Evolutionary conservation across 2,329 filamentous ascomycete genomes (phyloP).

Genomic region (Raffaelea albimanens): DNA sequence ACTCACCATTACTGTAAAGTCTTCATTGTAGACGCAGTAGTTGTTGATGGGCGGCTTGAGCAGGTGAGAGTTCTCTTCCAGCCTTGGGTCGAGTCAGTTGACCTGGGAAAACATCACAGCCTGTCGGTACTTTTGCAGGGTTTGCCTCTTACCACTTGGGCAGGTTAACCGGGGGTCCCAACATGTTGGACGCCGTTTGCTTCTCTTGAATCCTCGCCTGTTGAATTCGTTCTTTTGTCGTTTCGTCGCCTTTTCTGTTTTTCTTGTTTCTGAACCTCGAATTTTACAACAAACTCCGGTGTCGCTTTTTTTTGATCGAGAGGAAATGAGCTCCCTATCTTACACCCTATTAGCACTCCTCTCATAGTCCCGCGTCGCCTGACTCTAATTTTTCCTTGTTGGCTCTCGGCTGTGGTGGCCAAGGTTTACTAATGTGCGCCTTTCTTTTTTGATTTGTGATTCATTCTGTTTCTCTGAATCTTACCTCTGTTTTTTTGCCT

Average conservation of each 20-base stretch:
- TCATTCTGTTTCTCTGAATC: no score
- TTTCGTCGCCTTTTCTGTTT: not conserved
- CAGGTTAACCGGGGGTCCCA: slow-evolving; percentile 42
- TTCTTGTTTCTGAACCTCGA: not conserved
- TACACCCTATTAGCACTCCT: no score
- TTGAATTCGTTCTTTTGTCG: not conserved
- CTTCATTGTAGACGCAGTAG: slow-evolving; percentile 87
- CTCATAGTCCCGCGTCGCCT: no score
- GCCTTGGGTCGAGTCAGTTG: slow-evolving; percentile 43
- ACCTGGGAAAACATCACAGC: not conserved
- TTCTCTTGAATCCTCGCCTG: not conserved
- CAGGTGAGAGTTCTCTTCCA: slow-evolving; percentile 83
- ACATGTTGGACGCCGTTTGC: slow-evolving; percentile 24
- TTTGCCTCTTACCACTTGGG: slow-evolving; percentile 42
- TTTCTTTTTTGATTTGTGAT: no score
- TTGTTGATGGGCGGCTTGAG: slow-evolving; percentile 94
- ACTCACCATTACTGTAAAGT: slow-evolving; percentile 69
- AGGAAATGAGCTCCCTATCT: no score
- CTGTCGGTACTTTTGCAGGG: not conserved
- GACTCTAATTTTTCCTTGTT: no score
- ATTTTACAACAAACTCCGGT: slow-evolving; percentile 8
- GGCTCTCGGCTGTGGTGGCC: no score
- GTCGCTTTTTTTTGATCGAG: slow-evolving; percentile 7
- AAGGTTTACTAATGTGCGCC: no score
- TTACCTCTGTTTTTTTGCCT: no score